Percentiles rank a stretch among this genome's conserved stretches.
Evolutionary conservation across 2,329 filamentous ascomycete species (phyloP).

Genomic region (Colletotrichum orbiculare): DNA sequence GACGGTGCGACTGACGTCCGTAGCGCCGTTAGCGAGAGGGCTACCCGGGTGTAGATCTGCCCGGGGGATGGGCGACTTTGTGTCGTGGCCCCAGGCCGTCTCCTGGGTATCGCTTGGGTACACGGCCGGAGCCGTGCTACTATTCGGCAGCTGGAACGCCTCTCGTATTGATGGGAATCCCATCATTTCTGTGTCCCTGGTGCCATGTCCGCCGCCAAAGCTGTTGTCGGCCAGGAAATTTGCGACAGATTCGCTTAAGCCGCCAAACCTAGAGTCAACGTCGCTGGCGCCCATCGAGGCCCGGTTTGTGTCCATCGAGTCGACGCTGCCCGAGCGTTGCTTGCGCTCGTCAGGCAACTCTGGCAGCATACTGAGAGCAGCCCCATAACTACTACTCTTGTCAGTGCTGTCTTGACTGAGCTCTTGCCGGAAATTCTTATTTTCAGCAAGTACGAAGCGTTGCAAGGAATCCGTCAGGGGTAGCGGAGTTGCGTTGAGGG

Average conservation of each 20-base stretch:
- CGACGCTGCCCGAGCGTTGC: slow-evolving; percentile 56
- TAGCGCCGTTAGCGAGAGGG: slow-evolving; percentile 31
- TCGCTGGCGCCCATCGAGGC: slow-evolving; percentile 52
- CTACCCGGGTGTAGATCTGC: slow-evolving; percentile 29
- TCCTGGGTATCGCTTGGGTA: slow-evolving; percentile 26
- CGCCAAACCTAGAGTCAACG: slow-evolving; percentile 32
- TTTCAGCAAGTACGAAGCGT: slow-evolving; percentile 63
- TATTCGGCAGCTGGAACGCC: neutral
- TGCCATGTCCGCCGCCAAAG: slow-evolving; percentile 43
- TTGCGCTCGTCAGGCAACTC: slow-evolving; percentile 58
- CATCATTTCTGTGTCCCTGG: slow-evolving; percentile 42
- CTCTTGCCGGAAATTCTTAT: slow-evolving; percentile 63
- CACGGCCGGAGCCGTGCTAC: slow-evolving; percentile 14
- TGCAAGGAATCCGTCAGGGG: slow-evolving; percentile 53
- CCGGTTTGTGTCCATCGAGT: slow-evolving; percentile 59
- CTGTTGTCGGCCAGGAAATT: slow-evolving; percentile 27
- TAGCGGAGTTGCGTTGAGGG: slow-evolving; percentile 48
- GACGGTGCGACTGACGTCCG: slow-evolving; percentile 36
- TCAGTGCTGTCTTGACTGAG: slow-evolving; percentile 51
- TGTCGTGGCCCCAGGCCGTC: slow-evolving; percentile 36
- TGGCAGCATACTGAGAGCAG: slow-evolving; percentile 30
- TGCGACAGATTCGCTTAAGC: slow-evolving; percentile 4
- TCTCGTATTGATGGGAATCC: slow-evolving; percentile 36
- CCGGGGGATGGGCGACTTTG: slow-evolving; percentile 29
- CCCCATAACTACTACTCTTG: slow-evolving; percentile 21